These are phyloP conservation scores for Phanerodontia chrysosporium DNA, from an alignment of 768 basidiomycete species.

Conservation along the genomic window DNA sequence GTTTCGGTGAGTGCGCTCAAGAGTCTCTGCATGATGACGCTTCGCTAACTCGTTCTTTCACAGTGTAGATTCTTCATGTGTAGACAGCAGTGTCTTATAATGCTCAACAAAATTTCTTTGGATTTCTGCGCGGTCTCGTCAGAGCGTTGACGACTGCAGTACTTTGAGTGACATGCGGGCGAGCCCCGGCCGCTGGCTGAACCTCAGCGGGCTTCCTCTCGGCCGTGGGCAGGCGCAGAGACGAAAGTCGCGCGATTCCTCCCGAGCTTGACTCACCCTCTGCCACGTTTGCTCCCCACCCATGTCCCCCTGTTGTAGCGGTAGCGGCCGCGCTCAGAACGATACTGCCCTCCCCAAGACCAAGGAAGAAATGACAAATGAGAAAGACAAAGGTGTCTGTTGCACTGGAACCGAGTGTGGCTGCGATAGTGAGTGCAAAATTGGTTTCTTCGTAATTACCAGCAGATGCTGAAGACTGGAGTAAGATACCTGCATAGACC, in stretches of 20 bases:
- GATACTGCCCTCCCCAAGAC: background rate
- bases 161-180: background rate
- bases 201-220: background rate
- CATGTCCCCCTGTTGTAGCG: background rate
- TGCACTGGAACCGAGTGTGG: constrained; percentile 21
- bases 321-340: background rate
- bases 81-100: background rate
- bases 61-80: background rate
- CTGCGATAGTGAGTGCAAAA: constrained; percentile 22
- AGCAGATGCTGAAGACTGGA: background rate
- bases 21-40: too few species aligned
- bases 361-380: background rate
- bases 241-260: background rate
- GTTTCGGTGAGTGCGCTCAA: background rate
- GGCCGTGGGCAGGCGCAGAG: background rate
- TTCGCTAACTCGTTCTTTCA: background rate
- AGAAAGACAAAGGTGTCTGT: constrained; percentile 6
- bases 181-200: background rate
- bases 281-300: background rate
- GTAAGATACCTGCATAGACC: constrained; percentile 23
- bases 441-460: background rate
- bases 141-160: background rate
- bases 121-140: background rate
- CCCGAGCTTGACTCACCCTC: background rate
- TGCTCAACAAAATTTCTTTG: background rate